Evolutionary conservation across 2,329 filamentous ascomycete genomes (phyloP), one percentile per base, ranked within the genome.

Genomic region (Botrytis fabae): DNA sequence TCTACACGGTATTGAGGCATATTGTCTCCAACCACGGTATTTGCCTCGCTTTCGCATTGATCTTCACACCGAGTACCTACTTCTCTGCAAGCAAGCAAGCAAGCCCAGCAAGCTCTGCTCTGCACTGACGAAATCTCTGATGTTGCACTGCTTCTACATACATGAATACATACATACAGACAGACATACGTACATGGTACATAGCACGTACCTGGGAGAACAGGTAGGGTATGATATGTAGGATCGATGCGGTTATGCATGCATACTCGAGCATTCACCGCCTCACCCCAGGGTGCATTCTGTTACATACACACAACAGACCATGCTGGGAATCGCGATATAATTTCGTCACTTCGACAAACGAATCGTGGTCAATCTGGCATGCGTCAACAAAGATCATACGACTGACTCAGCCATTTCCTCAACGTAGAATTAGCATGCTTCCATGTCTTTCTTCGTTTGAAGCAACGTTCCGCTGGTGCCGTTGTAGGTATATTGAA

Each of bases 321-420:
- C 51, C 6, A 57, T 57, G 51, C 48, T 54, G 48, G 48, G 25
- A 51, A n/a, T n/a, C 4, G 22, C 22, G 10, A 51, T 51, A 51
- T 51, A 14, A 18, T 28, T 16, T 28, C 51, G n/a, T 28, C 51
- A 28, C 14, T 28, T 28, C 4, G 25, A 32, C 51, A 57, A 57
- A 57, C 51, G 51, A 57, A 57, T 57, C 51, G 51, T 57, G 51
- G 51, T 57, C 51, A 57, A 57, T 57, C 51, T 57, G 51, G 51
- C 51, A 57, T 57, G 51, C n/a, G 28, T 57, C 5, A n/a, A 54
- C 18, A 14, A 28, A 32, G 16, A 18, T 18, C 51, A n/a, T 18
- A 28, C 14, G 51, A 57, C 51, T 57, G 51, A 57, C 51, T 57
- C 51, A 57, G n/a, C n/a, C 51, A 57, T 28, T 18, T 18, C n/a